Base-by-base conservation (phyloP, 495 filamentous ascomycete genomes). In the Tuber magnatum region DNA sequence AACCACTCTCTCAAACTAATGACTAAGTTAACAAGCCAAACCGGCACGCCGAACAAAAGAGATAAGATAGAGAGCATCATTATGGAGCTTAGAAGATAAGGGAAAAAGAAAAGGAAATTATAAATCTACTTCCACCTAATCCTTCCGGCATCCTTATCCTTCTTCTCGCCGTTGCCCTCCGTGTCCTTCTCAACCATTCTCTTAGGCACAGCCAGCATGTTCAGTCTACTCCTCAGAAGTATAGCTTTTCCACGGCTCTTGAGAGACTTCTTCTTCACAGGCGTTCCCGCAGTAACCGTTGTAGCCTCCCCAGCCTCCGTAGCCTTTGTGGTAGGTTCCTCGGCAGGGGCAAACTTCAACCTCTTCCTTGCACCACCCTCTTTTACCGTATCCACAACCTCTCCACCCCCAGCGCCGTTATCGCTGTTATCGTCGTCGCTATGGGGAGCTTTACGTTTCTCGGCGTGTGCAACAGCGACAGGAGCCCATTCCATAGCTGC, bases 131-230 rank as follows among this genome's bases (percentile, higher is more conserved):
- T 73, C 77, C 77, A 79, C 70, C 65, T 32, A 38, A 40, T 56
- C 38, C 48, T 79, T 44, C 75, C 73, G 20, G 65, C 72, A 16
- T 77, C 77, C 16, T 75, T 43, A n/a, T 65, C 70, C 69, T 79
- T 77, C 2, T 70, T 73, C 20, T 72, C 77, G 18, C 76, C 76
- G 56, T 32, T 32, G 3, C 56, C 16, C 32, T 35, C 56, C 10
- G 28, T 4, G 8, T 20, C 61, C 69, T 28, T 28, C 28, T 76
- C 75, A 35, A 71, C 70, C 74, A 71, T 77, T n/a, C 77, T 81
- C 75, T 80, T 82, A 24, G 81, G 81, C 2, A 77, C 78, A 14
- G 81, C 81, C n/a, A 82, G 73, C 14, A 70, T 68, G 72, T 82
- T 74, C 14, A 82, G 51, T 4, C 80, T 78, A 28, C 71, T 80